Conservation (phyloP, 106 monocot genomes). For the Apostasia ramifera region DNA sequence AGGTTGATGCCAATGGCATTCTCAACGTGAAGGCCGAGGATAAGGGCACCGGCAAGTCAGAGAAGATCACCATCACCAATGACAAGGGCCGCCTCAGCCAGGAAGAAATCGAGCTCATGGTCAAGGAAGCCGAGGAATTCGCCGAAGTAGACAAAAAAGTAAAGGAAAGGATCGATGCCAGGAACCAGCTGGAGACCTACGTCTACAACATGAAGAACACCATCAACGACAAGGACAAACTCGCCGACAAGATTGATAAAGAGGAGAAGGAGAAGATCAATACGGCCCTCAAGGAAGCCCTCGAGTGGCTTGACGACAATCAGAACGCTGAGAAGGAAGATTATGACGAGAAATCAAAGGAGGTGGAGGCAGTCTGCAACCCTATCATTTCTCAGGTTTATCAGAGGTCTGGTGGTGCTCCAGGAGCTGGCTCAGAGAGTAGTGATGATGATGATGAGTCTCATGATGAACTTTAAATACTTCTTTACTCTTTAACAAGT, state of each 20-base stretch:
- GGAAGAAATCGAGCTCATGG: conserved; percentile 20
- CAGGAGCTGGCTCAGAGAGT: not conserved
- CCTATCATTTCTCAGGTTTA: conserved; percentile 20
- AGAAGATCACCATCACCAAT: conserved; percentile 68
- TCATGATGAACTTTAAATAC: conserved; percentile 18
- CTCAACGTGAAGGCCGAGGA: conserved; percentile 60
- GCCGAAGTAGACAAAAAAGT: conserved; percentile 29
- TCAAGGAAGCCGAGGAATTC: conserved; percentile 18
- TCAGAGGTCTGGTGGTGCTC: conserved; percentile 19
- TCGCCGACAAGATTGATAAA: conserved; percentile 22
- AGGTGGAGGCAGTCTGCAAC: conserved; percentile 22
- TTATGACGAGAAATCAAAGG: conserved; percentile 23
- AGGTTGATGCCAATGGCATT: conserved; percentile 64
- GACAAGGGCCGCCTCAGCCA: conserved; percentile 35
- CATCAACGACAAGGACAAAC: conserved; percentile 26
- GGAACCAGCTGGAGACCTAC: conserved; percentile 29
- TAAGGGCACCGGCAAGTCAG: conserved; percentile 36
- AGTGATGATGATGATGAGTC: conserved; percentile 14
- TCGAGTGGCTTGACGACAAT: conserved; percentile 29
- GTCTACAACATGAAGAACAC: conserved; percentile 34
- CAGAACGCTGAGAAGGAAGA: conserved; percentile 20
- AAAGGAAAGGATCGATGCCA: conserved; percentile 25
- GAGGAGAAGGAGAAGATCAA: conserved; percentile 28
- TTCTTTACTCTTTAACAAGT: too few relatives aligned
- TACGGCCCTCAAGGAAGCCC: conserved; percentile 16